These are phyloP conservation scores for Lolium multiflorum DNA, from an alignment of 176 grass and related monocot genomes.

Conservation along the genomic window DNA sequence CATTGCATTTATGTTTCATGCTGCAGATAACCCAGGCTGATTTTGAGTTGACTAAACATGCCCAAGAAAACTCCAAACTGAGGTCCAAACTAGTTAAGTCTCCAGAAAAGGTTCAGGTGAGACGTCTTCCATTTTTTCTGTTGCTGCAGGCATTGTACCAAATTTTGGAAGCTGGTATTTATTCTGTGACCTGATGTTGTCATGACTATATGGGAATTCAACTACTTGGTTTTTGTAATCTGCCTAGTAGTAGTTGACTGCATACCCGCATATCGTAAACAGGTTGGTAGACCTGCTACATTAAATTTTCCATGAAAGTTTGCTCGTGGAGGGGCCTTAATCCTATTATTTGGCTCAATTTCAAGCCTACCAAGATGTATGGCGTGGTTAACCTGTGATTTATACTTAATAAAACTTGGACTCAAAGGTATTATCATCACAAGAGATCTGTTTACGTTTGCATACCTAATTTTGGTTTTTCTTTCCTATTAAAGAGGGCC, in stretches of 20 bases:
- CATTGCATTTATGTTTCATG: conserved; percentile 12
- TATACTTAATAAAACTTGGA: not conserved
- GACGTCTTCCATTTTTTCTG: conserved; percentile 1
- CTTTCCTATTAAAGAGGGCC: conserved; percentile 54
- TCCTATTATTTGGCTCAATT: not conserved
- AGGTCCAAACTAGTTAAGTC: conserved; percentile 77
- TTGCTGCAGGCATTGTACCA: not conserved
- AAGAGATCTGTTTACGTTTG: conserved; percentile 3
- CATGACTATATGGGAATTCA: not conserved
- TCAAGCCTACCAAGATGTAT: conserved; percentile 1
- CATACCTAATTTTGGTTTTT: conserved; percentile 18
- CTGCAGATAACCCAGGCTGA: conserved; percentile 14
- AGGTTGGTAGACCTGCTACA: not conserved
- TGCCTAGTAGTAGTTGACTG: not conserved
- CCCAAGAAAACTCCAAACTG: conserved; percentile 72
- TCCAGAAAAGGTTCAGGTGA: conserved; percentile 86
- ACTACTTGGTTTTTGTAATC: not conserved
- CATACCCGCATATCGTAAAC: not conserved
- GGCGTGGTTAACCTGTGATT: not conserved
- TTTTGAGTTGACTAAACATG: conserved; percentile 50
- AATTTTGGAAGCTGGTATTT: not conserved
- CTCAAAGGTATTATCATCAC: conserved; percentile 2
- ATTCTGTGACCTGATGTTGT: not conserved
- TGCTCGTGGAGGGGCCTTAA: not conserved
- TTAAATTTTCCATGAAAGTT: not conserved